A percentile compares a stretch with the other conserved stretches of the same genome.
Evolutionary conservation across 1,139 yeast species (phyloP).

Genomic region (Nakaseomyces kungkrabaensis): DNA sequence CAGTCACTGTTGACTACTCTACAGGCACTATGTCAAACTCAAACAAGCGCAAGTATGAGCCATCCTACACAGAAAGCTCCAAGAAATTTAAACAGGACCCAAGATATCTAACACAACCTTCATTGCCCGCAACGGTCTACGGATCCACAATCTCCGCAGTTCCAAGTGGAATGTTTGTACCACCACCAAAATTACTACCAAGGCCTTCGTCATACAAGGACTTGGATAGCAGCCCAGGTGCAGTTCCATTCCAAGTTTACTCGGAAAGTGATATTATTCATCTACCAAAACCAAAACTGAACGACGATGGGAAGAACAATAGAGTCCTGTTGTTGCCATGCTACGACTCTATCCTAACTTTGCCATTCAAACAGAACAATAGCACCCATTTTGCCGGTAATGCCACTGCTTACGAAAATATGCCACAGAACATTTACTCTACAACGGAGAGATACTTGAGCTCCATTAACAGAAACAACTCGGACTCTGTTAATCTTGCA

Average conservation of each 20-base stretch:
- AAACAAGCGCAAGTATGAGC: not conserved
- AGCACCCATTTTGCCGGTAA: not conserved
- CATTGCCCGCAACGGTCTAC: not conserved
- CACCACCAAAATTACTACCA: not conserved
- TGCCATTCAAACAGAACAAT: not conserved
- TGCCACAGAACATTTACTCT: not conserved
- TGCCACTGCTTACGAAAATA: not conserved
- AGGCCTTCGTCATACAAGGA: not conserved
- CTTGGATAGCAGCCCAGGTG: not conserved
- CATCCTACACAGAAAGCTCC: not conserved
- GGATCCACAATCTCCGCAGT: too few relatives aligned
- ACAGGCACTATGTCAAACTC: not conserved
- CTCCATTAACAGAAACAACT: not conserved
- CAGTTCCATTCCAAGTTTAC: not conserved
- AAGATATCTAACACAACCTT: not conserved
- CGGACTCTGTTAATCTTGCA: not conserved
- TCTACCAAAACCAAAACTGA: not conserved
- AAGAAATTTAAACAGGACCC: not conserved
- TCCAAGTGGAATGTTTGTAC: not conserved
- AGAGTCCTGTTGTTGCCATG: constrained; percentile 1
- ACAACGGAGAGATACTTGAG: not conserved
- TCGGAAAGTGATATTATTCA: not conserved
- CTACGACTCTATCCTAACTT: not conserved
- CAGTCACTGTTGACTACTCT: not conserved
- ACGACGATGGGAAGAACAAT: not conserved